Base-by-base conservation (phyloP, 73 alveolate genomes). In the Effrenium voratum region DNA sequence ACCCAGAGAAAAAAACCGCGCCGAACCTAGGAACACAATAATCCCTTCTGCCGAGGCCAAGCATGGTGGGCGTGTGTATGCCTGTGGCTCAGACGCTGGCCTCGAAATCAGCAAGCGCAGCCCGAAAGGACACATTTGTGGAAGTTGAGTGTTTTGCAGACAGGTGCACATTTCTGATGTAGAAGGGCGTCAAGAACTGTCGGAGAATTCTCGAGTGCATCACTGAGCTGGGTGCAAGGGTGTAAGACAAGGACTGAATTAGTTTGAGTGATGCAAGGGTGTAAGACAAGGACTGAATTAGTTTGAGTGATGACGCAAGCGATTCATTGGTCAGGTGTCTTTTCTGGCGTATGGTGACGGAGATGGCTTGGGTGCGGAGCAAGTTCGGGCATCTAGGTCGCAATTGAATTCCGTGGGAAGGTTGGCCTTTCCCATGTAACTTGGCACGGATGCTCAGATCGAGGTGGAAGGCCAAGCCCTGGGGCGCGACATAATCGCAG, bases 351-450 rank as follows among this genome's bases (percentile, higher is more conserved):
- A 90, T 55, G 46, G 88, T 13, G 97, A 90, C 45, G 97, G 97
- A 26, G 97, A 90, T 90, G 97, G 97, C 30, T 45, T 90, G 59
- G 97, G 97, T 34, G 97, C 97, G 5, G 97, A 90, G 83, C 97
- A 90, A 90, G 97, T 90, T 55, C 97, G 52, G 88, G n/a, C n/a
- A n/a, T n/a, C n/a, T n/a, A n/a, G n/a, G n/a, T n/a, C n/a, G n/a
- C n/a, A n/a, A n/a, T n/a, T n/a, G n/a, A n/a, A n/a, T n/a, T n/a
- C n/a, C n/a, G n/a, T n/a, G n/a, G n/a, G n/a, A n/a, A n/a, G n/a
- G n/a, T n/a, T n/a, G n/a, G n/a, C n/a, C n/a, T n/a, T n/a, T n/a
- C n/a, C n/a, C n/a, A n/a, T n/a, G n/a, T n/a, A n/a, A n/a, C n/a
- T n/a, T n/a, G n/a, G n/a, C n/a, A n/a, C n/a, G n/a, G n/a, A n/a